Base-by-base conservation (phyloP, 306 rosid genomes). In the Arachis hypogaea region DNA sequence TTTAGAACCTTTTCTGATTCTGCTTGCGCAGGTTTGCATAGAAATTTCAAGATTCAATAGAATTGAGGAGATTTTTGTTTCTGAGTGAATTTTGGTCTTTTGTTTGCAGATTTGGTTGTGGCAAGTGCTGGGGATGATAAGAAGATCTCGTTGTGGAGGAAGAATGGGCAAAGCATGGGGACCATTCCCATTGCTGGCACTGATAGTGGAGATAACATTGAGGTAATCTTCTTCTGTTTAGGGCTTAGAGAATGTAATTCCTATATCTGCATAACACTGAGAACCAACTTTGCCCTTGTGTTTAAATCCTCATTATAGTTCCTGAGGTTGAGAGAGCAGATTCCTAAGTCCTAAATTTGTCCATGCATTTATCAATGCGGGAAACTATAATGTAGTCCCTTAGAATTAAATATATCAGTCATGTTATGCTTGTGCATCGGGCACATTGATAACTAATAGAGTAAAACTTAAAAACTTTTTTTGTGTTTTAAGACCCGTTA, bases 81-180 rank as follows among this genome's bases (percentile, higher is more conserved):
- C 45, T 55, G 54, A 46, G 54, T 66, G 68, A 83, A 30, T 29
- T 72, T 40, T 77, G 51, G 18, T 52, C 38, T 52, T 52, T 76
- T 69, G 7, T 54, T 44, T 28, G 57, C 83, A 95, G 99, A 95
- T 87, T 84, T 95, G 86, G 97, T 92, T 76, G 93, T 90, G 87
- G 99, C 95, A 46, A 90, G 99, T 85, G 98, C 96, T 58, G 99
- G 98, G 61, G 99, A 95, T 59, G 99, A 95, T 68, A 90, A 86
- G 89, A 90, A 84, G 97, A 92, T 95, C 69, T 95, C 98, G 0
- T 59, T 95, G 78, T 90, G 97, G 96, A 85, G 85, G 50, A 92
- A 84, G 89, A 95, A 86, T 80, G 99, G 99, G 78, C 90, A 90
- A 54, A 87, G 88, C 86, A 85, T 95, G 97, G 98, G 99, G 63